Conservation (phyloP, 441 rosid species). For the Euphorbia schlechtendalii region DNA sequence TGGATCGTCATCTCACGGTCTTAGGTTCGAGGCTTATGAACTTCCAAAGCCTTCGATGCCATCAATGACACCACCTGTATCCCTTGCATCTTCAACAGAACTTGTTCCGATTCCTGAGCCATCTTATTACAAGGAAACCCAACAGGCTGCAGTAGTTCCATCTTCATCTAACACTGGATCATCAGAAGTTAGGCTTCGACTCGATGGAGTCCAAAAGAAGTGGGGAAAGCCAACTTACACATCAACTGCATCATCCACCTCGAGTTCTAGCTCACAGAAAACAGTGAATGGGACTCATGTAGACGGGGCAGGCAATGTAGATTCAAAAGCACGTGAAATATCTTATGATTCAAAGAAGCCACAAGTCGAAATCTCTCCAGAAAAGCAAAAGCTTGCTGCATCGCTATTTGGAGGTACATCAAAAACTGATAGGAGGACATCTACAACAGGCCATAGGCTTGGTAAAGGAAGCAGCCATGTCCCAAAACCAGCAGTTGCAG, state of each 20-base stretch:
- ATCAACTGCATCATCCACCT: conserved; percentile 39
- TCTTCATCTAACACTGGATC: conserved; percentile 51
- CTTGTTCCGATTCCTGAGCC: conserved; percentile 78
- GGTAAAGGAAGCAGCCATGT: conserved; percentile 39
- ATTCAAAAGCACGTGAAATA: conserved; percentile 43
- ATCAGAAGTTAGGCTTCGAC: conserved; percentile 67
- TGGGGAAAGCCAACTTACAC: conserved; percentile 79
- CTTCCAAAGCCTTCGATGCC: conserved; percentile 60
- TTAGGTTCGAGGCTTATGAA: conserved; percentile 93
- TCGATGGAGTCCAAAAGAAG: conserved; percentile 96
- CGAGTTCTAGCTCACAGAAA: conserved; percentile 41
- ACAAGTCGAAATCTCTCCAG: conserved; percentile 56
- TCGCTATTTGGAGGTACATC: conserved; percentile 85
- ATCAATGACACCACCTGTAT: conserved; percentile 37
- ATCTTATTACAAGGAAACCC: conserved; percentile 53
- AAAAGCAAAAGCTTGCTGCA: conserved; percentile 97
- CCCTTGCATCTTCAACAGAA: conserved; percentile 45
- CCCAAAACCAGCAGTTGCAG: conserved; percentile 21
- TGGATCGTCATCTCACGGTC: conserved; percentile 62
- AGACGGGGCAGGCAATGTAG: conserved; percentile 36
- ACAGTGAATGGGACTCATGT: conserved; percentile 43
- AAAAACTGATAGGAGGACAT: conserved; percentile 52
- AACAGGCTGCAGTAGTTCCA: conserved; percentile 34
- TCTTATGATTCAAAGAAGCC: conserved; percentile 56
- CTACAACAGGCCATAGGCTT: conserved; percentile 47